Conservation (phyloP, 2,329 filamentous ascomycete species). For the Colletotrichum truncatum region DNA sequence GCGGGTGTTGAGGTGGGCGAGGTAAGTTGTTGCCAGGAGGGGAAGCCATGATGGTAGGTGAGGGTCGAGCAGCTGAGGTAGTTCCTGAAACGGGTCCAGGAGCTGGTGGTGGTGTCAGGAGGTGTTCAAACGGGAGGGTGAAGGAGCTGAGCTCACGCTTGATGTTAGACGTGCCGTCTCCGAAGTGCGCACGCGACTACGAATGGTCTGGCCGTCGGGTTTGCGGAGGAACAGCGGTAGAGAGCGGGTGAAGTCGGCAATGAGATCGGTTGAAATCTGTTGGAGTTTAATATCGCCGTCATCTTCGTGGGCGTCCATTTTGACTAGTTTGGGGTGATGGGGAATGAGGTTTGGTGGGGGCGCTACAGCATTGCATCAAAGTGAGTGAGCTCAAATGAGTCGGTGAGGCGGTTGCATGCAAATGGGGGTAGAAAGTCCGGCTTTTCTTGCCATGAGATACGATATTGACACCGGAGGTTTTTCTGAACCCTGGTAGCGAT, state of each 20-base stretch:
- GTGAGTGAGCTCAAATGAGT: not conserved
- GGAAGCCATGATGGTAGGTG: constrained; percentile 81
- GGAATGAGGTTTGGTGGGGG: not conserved
- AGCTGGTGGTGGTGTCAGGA: constrained; percentile 43
- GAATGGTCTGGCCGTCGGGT: constrained; percentile 55
- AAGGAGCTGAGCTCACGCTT: constrained; percentile 48
- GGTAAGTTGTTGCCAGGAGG: constrained; percentile 77
- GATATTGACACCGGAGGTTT: not conserved
- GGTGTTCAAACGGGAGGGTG: not conserved
- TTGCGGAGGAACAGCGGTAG: constrained; percentile 63
- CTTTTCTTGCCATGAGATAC: not conserved
- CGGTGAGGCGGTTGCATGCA: not conserved
- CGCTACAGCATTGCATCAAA: not conserved
- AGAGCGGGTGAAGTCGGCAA: constrained; percentile 65
- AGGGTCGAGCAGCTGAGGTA: constrained; percentile 91
- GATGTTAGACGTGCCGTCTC: constrained; percentile 59
- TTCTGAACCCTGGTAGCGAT: not conserved
- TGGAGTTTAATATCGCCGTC: constrained; percentile 72
- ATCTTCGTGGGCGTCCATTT: constrained; percentile 69
- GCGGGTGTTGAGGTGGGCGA: constrained; percentile 68
- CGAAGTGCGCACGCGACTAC: constrained; percentile 57
- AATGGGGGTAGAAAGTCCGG: no score
- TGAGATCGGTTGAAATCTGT: constrained; percentile 66
- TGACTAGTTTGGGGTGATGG: not conserved
- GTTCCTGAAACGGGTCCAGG: constrained; percentile 92